phyloP scores from a whole-genome alignment of 2,329 filamentous ascomycete species.

The Geoglossum cookeanum region DNA sequence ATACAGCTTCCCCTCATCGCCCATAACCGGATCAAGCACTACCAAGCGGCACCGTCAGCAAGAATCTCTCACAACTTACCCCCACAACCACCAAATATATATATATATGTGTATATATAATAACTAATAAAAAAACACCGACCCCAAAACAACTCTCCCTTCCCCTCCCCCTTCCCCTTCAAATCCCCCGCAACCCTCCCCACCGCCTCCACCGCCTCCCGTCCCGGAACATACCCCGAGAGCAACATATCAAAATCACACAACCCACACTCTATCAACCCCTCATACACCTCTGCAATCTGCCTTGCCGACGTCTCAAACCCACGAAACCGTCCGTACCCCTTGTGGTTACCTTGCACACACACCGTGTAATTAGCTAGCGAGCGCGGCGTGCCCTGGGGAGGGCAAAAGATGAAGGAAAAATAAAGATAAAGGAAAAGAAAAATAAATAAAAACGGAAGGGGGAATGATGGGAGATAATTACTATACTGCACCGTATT shows the following conservation, averaged over 20 bases:
- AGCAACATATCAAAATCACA: conserved; percentile 85
- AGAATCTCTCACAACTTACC: neutral
- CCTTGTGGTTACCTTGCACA: conserved; percentile 70
- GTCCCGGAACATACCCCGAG: conserved; percentile 84
- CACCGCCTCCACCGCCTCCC: conserved; percentile 64
- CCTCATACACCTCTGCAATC: conserved; percentile 67
- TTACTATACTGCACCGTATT: conserved; percentile 97
- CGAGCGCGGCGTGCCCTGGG: too few relatives aligned
- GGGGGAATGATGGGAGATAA: conserved; percentile 14
- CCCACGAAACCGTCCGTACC: conserved; percentile 75
- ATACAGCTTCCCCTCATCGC: conserved; percentile 81
- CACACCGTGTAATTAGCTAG: neutral
- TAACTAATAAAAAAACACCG: conserved; percentile 10
- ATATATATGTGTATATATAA: neutral
- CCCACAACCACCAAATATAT: too few relatives aligned
- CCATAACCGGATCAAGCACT: conserved; percentile 96
- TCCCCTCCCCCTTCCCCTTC: conserved; percentile 41
- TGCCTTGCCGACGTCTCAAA: conserved; percentile 64
- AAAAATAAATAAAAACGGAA: neutral
- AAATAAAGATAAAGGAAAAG: neutral
- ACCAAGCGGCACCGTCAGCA: neutral
- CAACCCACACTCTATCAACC: conserved; percentile 64
- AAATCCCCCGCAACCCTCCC: conserved; percentile 70
- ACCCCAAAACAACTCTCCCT: conserved; percentile 81
- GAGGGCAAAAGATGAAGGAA: neutral